Conservation (phyloP, 169 alveolate species). For the Plasmodium coatneyi region DNA sequence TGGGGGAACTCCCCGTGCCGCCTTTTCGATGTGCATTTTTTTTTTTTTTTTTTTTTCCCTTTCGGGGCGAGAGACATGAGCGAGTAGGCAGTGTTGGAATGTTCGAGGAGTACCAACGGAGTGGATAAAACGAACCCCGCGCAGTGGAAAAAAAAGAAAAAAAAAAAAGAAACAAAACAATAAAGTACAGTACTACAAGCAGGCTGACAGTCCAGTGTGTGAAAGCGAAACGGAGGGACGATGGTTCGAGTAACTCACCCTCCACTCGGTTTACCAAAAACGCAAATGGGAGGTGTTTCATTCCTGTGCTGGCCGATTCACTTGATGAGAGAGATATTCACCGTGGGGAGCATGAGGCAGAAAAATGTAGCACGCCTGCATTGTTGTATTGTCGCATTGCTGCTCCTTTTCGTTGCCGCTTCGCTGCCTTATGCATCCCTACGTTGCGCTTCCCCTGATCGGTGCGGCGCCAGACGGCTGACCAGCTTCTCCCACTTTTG, state of each 20-base stretch:
- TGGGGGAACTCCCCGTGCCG: neutral
- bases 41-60: neutral
- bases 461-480: neutral
- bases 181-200: neutral
- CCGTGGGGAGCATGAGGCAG: neutral
- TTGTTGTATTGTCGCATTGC: neutral
- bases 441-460: neutral
- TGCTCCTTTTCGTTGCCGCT: neutral
- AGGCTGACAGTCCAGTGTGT: neutral
- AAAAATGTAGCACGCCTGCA: neutral
- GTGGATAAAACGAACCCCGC: neutral
- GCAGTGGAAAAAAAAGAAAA: neutral
- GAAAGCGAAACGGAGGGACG: neutral
- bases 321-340: neutral
- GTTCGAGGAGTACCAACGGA: neutral
- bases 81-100: neutral
- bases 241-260: neutral
- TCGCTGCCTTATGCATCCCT: neutral
- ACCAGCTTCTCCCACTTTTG: slow-evolving; percentile 29
- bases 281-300: neutral
- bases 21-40: neutral
- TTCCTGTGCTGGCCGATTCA: neutral
- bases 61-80: neutral
- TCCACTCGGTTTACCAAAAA: neutral
- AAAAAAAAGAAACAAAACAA: neutral